Conservation (phyloP, 805 yeast genomes). For the Ogataea wickerhamii region DNA sequence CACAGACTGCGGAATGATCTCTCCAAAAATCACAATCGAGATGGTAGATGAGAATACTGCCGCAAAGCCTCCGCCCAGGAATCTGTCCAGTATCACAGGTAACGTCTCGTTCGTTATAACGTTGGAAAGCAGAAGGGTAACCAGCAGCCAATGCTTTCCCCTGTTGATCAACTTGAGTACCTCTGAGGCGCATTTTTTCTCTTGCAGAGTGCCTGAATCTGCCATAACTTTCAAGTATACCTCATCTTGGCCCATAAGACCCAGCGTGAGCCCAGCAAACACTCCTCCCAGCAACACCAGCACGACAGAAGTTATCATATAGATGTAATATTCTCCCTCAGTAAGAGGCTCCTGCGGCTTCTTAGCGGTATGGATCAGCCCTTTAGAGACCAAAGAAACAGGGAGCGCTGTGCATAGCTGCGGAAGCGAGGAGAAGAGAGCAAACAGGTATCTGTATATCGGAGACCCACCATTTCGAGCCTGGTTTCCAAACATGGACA, state of each 20-base stretch:
- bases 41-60: conserved; percentile 94
- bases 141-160: conserved; percentile 96
- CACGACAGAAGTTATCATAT: conserved; percentile 50
- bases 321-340: conserved; percentile 40
- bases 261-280: conserved; percentile 93
- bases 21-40: conserved; percentile 91
- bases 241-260: conserved; percentile 97
- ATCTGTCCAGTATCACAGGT: conserved; percentile 89
- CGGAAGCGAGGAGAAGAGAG: conserved; percentile 25
- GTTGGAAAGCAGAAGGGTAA: conserved; percentile 77
- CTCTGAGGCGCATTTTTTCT: conserved; percentile 62
- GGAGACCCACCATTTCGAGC: not conserved
- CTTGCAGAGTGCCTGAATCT: conserved; percentile 73
- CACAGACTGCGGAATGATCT: conserved; percentile 90
- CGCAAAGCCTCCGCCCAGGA: conserved; percentile 96
- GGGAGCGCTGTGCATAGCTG: conserved; percentile 24
- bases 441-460: conserved; percentile 4
- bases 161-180: conserved; percentile 69
- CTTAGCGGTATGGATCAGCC: conserved; percentile 6
- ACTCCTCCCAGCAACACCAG: conserved; percentile 79
- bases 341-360: conserved; percentile 22
- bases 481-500: not conserved
- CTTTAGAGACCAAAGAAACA: conserved; percentile 19
- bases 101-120: conserved; percentile 93
- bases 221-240: conserved; percentile 88